Percentiles rank a stretch among this genome's conserved stretches.
phyloP scores from a whole-genome alignment of 805 yeast species.

The Yueomyces sp. region DNA sequence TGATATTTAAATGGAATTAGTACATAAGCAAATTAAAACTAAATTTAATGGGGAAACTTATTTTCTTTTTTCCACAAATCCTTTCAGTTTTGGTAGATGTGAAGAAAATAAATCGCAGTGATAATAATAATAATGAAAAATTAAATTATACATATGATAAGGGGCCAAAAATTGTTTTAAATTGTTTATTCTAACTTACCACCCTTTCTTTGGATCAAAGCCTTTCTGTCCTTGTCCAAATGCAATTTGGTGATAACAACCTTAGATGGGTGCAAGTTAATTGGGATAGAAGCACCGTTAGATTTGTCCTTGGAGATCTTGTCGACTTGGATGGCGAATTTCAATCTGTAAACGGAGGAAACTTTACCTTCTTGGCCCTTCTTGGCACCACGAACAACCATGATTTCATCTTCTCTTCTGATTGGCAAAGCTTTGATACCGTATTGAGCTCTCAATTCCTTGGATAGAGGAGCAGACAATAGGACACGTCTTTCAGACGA shows the following conservation, averaged over 20 bases:
- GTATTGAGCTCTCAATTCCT: conserved; percentile 97
- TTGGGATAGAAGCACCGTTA: conserved; percentile 93
- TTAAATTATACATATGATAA: conserved; percentile 4
- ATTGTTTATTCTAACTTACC: conserved; percentile 76
- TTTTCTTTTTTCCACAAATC: neutral
- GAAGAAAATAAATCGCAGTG: neutral
- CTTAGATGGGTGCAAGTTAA: conserved; percentile 97
- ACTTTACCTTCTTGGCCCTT: conserved; percentile 99
- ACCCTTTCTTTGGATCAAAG: conserved; percentile 93
- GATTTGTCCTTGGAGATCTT: conserved; percentile 96
- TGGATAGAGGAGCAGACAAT: conserved; percentile 97
- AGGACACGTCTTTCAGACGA: conserved; percentile 88
- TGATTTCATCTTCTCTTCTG: conserved; percentile 94
- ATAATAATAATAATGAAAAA: neutral
- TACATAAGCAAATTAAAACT: no score
- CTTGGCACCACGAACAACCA: conserved; percentile 96
- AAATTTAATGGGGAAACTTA: no score
- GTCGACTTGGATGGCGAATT: conserved; percentile 92
- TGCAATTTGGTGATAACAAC: conserved; percentile 97
- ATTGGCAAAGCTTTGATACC: conserved; percentile 91
- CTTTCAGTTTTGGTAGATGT: neutral
- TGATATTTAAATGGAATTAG: no score
- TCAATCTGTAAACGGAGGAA: conserved; percentile 97
- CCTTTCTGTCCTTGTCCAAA: conserved; percentile 98
- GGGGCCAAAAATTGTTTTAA: neutral